phyloP scores from a whole-genome alignment of 805 yeast species.

The Ogataea zsoltii region DNA sequence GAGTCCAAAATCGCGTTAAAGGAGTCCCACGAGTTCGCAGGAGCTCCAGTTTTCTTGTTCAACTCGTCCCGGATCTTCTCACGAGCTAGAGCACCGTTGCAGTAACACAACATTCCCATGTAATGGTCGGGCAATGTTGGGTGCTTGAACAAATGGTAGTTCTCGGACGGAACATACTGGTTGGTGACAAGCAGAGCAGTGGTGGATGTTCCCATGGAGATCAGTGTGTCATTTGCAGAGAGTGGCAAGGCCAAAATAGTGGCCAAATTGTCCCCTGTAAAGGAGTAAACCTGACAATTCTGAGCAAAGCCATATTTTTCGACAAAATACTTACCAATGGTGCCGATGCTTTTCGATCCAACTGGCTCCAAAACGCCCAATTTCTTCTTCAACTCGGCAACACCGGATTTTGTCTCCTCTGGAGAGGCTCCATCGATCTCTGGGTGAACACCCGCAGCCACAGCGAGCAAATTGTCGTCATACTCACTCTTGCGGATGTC shows the following conservation, averaged over 20 bases:
- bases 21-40: slow-evolving; percentile 50
- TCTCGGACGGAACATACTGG: slow-evolving; percentile 72
- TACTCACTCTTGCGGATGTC: slow-evolving; percentile 61
- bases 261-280: slow-evolving; percentile 91
- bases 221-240: slow-evolving; percentile 69
- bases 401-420: slow-evolving; percentile 31
- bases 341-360: slow-evolving; percentile 50
- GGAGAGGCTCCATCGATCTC: slow-evolving; percentile 39
- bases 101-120: slow-evolving; percentile 95
- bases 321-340: slow-evolving; percentile 59
- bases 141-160: slow-evolving; percentile 83
- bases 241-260: slow-evolving; percentile 83
- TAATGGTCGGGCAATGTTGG: slow-evolving; percentile 75
- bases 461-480: slow-evolving; percentile 54
- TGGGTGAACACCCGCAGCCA: slow-evolving; percentile 54
- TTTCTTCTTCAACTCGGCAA: slow-evolving; percentile 46
- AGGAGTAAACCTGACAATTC: slow-evolving; percentile 64
- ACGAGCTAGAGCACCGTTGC: slow-evolving; percentile 87
- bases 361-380: slow-evolving; percentile 55
- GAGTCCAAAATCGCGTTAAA: slow-evolving; percentile 56
- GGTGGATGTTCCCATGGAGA: slow-evolving; percentile 90
- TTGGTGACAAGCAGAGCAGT: slow-evolving; percentile 83
- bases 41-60: slow-evolving; percentile 43
- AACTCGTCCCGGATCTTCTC: slow-evolving; percentile 69
- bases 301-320: slow-evolving; percentile 61